phyloP scores from a whole-genome alignment of 2,329 filamentous ascomycete species.

The Ascochyta rabiei region DNA sequence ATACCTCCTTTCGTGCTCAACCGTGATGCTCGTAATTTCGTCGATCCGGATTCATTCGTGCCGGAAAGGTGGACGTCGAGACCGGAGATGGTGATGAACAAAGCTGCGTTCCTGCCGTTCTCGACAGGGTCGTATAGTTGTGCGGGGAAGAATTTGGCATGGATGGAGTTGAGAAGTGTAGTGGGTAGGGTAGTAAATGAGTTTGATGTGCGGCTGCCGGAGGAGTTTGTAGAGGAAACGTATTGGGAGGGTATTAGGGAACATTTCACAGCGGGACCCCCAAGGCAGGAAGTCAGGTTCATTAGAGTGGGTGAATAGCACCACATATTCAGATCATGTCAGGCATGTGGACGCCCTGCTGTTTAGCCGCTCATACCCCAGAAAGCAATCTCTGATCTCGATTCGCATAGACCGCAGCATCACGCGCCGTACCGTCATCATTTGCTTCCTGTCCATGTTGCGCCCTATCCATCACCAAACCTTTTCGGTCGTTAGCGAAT shows the following conservation, averaged over 20 bases:
- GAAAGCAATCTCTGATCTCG: no score
- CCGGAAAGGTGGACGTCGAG: slow-evolving; percentile 32
- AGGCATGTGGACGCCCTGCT: no score
- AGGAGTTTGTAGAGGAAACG: slow-evolving; percentile 21
- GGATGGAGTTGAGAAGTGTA: slow-evolving; percentile 67
- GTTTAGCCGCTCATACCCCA: no score
- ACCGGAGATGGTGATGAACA: slow-evolving; percentile 26
- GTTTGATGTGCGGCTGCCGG: slow-evolving; percentile 56
- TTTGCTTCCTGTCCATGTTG: no score
- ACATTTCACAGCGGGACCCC: slow-evolving; percentile 33
- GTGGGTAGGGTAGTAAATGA: slow-evolving; percentile 63
- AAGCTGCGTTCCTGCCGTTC: slow-evolving; percentile 72
- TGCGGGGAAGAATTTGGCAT: slow-evolving; percentile 69
- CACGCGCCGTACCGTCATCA: no score
- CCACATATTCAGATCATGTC: no score
- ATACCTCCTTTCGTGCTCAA: slow-evolving; percentile 26
- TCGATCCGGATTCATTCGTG: slow-evolving; percentile 30
- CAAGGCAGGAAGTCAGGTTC: slow-evolving; percentile 23
- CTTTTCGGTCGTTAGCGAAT: no score
- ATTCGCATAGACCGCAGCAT: no score
- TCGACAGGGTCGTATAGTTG: slow-evolving; percentile 70
- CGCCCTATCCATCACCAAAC: no score
- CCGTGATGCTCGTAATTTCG: slow-evolving; percentile 30
- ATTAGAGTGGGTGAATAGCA: not conserved
- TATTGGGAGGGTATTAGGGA: slow-evolving; percentile 30